Conservation (phyloP, 2,329 filamentous ascomycete species). For the Claviceps sp. region DNA sequence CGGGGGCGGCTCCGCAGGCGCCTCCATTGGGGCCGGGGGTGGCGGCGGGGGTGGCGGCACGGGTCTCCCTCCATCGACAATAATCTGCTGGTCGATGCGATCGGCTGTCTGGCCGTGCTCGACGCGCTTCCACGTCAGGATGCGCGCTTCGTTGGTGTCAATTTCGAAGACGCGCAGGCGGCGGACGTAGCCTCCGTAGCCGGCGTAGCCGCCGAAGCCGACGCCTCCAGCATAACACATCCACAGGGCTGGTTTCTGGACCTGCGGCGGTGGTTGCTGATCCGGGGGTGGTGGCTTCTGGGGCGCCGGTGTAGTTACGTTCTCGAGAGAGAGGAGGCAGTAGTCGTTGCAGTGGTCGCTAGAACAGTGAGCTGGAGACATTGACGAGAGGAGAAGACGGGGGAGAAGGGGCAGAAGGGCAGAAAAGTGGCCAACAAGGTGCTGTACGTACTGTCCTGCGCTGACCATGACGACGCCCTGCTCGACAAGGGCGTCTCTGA, state of each 20-base stretch:
- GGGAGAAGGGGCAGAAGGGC: neutral
- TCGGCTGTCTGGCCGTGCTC: constrained; percentile 48
- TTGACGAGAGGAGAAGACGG: neutral
- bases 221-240: constrained; percentile 94
- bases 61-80: constrained; percentile 47
- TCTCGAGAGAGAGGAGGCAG: constrained; percentile 53
- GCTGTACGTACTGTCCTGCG: constrained; percentile 66
- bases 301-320: constrained; percentile 13
- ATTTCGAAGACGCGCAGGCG: constrained; percentile 83
- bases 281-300: neutral
- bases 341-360: constrained; percentile 96
- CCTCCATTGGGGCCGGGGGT: neutral
- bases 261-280: constrained; percentile 5
- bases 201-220: constrained; percentile 90
- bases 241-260: constrained; percentile 59
- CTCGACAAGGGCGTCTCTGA: constrained; percentile 77
- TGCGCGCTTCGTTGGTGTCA: constrained; percentile 78
- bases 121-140: constrained; percentile 83
- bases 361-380: neutral
- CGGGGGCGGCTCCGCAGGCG: neutral
- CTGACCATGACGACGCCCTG: constrained; percentile 78
- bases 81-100: constrained; percentile 49
- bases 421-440: neutral
- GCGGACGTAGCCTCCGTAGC: constrained; percentile 74
- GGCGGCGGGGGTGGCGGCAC: constrained; percentile 17